Evolutionary conservation across 352 stramenopile genomes (phyloP).

Genomic region (Globisporangium takayamanum): DNA sequence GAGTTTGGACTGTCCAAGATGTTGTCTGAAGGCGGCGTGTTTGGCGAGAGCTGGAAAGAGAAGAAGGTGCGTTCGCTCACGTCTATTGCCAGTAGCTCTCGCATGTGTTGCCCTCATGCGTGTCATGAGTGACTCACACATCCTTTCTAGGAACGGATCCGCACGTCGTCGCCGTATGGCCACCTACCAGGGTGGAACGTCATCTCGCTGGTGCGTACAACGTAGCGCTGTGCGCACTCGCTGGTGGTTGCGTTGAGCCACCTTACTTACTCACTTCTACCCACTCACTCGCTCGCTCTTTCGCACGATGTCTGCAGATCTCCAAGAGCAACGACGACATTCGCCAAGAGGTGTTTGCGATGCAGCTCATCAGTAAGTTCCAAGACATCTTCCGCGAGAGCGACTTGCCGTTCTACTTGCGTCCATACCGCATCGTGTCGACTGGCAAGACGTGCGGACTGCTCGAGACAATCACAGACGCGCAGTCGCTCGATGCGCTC

Average conservation of each 20-base stretch:
- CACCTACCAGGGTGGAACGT: slow-evolving; percentile 89
- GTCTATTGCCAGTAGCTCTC: neutral
- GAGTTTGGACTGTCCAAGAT: slow-evolving; percentile 63
- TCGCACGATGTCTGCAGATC: slow-evolving; percentile 40
- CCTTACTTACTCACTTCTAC: too few relatives aligned
- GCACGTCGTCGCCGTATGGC: slow-evolving; percentile 78
- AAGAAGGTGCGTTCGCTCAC: slow-evolving; percentile 65
- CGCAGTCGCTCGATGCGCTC: slow-evolving; percentile 93
- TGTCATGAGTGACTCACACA: neutral
- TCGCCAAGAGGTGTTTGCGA: slow-evolving; percentile 93
- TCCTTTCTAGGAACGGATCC: slow-evolving; percentile 61
- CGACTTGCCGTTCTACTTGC: slow-evolving; percentile 90
- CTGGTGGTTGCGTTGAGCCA: neutral
- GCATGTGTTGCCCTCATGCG: neutral
- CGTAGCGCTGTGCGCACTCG: neutral
- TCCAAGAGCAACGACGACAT: slow-evolving; percentile 97
- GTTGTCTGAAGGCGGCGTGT: slow-evolving; percentile 50
- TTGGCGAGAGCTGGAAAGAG: slow-evolving; percentile 92
- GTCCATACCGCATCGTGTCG: slow-evolving; percentile 92
- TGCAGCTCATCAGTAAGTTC: slow-evolving; percentile 94
- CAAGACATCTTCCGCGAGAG: slow-evolving; percentile 89
- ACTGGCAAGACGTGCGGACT: slow-evolving; percentile 90
- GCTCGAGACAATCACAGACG: slow-evolving; percentile 93
- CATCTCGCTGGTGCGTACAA: slow-evolving; percentile 66
- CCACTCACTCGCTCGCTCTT: too few relatives aligned